Base-by-base conservation (phyloP, 768 basidiomycete genomes). In the Hygrophoropsis aurantiaca region DNA sequence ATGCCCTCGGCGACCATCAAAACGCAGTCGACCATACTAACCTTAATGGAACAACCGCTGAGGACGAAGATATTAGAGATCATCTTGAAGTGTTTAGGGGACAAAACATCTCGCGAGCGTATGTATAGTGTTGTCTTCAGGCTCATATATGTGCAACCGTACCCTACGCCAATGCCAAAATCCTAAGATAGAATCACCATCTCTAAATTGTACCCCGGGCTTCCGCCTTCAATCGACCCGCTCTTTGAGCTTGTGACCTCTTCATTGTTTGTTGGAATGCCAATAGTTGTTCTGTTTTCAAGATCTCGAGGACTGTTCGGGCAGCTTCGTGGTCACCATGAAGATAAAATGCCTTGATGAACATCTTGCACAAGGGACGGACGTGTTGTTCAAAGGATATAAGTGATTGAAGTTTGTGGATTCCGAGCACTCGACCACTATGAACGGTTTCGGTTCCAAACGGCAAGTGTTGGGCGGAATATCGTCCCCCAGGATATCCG, bases 351-450 rank as follows among this genome's bases (percentile, higher is more conserved):
- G 80, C 81, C 56, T 76, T 81, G 57, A 86, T 78, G 64, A 90
- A 82, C 79, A 82, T 82, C 69, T 75, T 84, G 62, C 84, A 84
- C 63, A 90, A 57, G 34, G 88, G 88, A 47, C 72, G 68, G n/a
- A 81, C 72, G 58, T 89, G 85, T 46, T 67, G 72, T 47, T 72
- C 68, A 44, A 82, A 85, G 3, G 75, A 79, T 45, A 84, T 69
- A 18, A 67, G 64, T 33, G 69, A 45, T n/a, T 68, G 49, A 16
- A 78, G 59, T 32, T 63, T 61, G 9, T 75, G 67, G n/a, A 77
- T 35, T n/a, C 58, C 44, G 15, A 74, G 37, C 3, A 45, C 46
- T 27, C 37, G 39, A 40, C 34, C 32, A n/a, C 41, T 25, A 13
- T 35, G 49, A 19, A 38, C 35, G 36, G 18, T 59, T 10, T 55